Percentiles rank a stretch among this genome's conserved stretches.
phyloP scores from a whole-genome alignment of 805 yeast species.

The Komagataella populi region DNA sequence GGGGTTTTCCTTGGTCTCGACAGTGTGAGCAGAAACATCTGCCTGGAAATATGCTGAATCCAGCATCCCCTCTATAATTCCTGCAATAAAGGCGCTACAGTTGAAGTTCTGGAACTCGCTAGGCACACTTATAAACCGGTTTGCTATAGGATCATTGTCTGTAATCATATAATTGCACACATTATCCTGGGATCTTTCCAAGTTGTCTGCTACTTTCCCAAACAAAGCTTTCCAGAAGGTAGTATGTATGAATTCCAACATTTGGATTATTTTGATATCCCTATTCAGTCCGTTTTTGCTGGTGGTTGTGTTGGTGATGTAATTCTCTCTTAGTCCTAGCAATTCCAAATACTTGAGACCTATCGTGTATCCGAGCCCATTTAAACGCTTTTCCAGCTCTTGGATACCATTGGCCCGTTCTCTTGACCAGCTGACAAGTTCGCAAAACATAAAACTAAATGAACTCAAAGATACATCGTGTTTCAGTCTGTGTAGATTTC shows the following conservation, averaged over 20 bases:
- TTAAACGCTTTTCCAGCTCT: constrained; percentile 46
- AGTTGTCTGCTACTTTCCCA: constrained; percentile 51
- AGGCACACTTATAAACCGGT: constrained; percentile 67
- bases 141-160: constrained; percentile 58
- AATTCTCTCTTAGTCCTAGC: constrained; percentile 52
- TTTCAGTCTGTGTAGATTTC: constrained; percentile 49
- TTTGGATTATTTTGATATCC: constrained; percentile 58
- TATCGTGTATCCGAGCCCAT: constrained; percentile 63
- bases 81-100: constrained; percentile 77
- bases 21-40: constrained; percentile 71
- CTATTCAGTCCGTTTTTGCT: constrained; percentile 52
- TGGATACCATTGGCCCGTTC: constrained; percentile 50
- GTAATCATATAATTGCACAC: constrained; percentile 67
- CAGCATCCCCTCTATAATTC: constrained; percentile 70
- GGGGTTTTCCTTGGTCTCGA: constrained; percentile 44
- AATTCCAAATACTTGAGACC: constrained; percentile 65
- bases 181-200: constrained; percentile 32
- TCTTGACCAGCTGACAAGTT: constrained; percentile 54
- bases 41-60: constrained; percentile 65
- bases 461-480: constrained; percentile 58
- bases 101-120: constrained; percentile 65
- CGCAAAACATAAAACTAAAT: constrained; percentile 56
- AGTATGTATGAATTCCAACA: constrained; percentile 62
- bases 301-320: constrained; percentile 18
- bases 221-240: constrained; percentile 63